Evolutionary conservation across 1,139 yeast genomes (phyloP).

Genomic region (Diutina mesorugosa): DNA sequence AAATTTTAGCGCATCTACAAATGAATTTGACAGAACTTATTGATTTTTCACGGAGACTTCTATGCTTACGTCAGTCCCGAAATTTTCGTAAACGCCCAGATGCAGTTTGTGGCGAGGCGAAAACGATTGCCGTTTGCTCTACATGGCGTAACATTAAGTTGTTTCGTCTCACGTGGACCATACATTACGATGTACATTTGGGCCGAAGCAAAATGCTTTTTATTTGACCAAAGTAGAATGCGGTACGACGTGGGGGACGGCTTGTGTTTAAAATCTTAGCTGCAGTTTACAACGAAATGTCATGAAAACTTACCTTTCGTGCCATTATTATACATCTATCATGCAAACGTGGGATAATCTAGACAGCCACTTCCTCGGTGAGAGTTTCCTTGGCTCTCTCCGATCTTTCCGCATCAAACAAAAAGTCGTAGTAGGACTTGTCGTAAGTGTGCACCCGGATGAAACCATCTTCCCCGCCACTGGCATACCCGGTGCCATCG

Average conservation of each 20-base stretch:
- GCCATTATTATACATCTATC: neutral
- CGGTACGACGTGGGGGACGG: too few relatives aligned
- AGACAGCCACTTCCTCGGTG: neutral
- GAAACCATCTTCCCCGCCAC: slow-evolving; percentile 98
- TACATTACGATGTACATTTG: neutral
- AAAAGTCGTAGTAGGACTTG: slow-evolving; percentile 82
- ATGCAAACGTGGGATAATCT: neutral
- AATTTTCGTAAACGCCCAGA: neutral
- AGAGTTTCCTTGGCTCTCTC: slow-evolving; percentile 29
- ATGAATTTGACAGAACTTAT: too few relatives aligned
- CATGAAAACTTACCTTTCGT: neutral
- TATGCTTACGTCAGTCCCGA: neutral
- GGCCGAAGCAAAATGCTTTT: neutral
- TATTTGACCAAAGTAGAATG: too few relatives aligned
- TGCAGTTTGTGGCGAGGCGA: neutral
- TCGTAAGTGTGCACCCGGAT: slow-evolving; percentile 91
- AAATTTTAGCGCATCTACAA: too few relatives aligned
- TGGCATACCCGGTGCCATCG: slow-evolving; percentile 81
- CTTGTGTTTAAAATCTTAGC: too few relatives aligned
- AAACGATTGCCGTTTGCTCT: neutral
- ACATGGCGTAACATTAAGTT: neutral
- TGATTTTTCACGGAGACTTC: neutral
- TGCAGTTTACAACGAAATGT: neutral
- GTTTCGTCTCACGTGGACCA: neutral
- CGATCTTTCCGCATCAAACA: slow-evolving; percentile 74